These are phyloP conservation scores for Calonectria honghensis DNA, from an alignment of 2,329 filamentous ascomycete genomes.

Conservation along the genomic window DNA sequence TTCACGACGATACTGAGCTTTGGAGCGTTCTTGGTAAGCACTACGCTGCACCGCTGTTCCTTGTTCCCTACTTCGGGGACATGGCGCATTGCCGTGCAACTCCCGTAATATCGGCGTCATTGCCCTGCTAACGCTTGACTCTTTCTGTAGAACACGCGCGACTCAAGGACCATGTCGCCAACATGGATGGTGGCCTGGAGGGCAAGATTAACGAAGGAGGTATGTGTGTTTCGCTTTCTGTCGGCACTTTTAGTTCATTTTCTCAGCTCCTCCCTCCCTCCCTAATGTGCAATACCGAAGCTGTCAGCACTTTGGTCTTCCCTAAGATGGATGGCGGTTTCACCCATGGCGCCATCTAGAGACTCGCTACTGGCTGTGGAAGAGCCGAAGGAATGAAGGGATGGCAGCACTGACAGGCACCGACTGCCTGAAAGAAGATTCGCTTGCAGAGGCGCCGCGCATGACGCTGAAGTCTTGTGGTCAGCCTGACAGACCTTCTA, in stretches of 20 bases:
- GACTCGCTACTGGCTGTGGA: not conserved
- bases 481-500: conserved; percentile 40
- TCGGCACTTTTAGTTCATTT: conserved; percentile 49
- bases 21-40: conserved; percentile 93
- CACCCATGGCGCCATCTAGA: conserved; percentile 37
- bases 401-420: conserved; percentile 34
- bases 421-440: conserved; percentile 44
- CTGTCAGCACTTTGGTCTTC: conserved; percentile 33
- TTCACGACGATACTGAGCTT: conserved; percentile 96
- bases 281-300: conserved; percentile 5
- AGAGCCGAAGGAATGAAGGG: not conserved
- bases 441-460: conserved; percentile 61
- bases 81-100: conserved; percentile 42
- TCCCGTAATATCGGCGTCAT: conserved; percentile 43
- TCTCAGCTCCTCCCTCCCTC: not conserved
- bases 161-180: conserved; percentile 90
- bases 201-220: conserved; percentile 95
- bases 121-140: conserved; percentile 48
- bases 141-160: conserved; percentile 85
- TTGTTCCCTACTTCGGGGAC: conserved; percentile 10
- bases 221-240: conserved; percentile 68
- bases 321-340: conserved; percentile 43
- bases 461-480: conserved; percentile 59
- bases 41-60: conserved; percentile 42
- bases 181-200: conserved; percentile 92